Evolutionary conservation across 805 yeast genomes (phyloP).

Genomic region (Ogataea sp.): DNA sequence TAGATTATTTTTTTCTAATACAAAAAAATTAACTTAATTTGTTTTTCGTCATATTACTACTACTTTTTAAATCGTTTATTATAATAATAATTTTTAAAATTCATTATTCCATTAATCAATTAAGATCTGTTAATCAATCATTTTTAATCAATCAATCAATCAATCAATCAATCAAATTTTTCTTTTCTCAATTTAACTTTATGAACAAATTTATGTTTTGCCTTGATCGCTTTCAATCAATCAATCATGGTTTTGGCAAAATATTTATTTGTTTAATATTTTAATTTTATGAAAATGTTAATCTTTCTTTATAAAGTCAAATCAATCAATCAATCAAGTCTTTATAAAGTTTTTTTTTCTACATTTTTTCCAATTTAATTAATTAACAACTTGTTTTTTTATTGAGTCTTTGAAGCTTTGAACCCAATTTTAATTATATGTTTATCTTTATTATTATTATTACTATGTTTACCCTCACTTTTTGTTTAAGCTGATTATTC

Average conservation of each 20-base stretch:
- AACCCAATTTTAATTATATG: too few species aligned
- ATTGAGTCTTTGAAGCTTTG: too few species aligned
- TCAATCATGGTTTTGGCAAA: too few species aligned
- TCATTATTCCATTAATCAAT: not conserved
- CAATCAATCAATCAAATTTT: not conserved
- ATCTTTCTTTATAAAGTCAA: not conserved
- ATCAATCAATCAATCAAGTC: conserved; percentile 1
- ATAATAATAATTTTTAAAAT: too few species aligned
- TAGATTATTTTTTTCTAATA: conserved; percentile 22
- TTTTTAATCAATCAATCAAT: not conserved
- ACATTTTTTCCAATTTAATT: too few species aligned
- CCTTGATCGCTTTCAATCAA: not conserved
- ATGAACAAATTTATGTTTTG: too few species aligned
- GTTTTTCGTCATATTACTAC: too few species aligned
- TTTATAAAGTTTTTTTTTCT: not conserved
- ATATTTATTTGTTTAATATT: too few species aligned
- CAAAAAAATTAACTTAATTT: too few species aligned
- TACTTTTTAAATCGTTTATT: not conserved
- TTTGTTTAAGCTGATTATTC: too few species aligned
- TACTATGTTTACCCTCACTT: too few species aligned
- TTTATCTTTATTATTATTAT: too few species aligned
- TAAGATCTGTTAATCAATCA: not conserved
- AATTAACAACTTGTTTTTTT: not conserved
- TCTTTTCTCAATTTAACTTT: not conserved
- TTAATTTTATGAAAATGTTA: not conserved